Evolutionary conservation across 306 rosid species (phyloP).

Genomic region (Vachellia pachyceras): DNA sequence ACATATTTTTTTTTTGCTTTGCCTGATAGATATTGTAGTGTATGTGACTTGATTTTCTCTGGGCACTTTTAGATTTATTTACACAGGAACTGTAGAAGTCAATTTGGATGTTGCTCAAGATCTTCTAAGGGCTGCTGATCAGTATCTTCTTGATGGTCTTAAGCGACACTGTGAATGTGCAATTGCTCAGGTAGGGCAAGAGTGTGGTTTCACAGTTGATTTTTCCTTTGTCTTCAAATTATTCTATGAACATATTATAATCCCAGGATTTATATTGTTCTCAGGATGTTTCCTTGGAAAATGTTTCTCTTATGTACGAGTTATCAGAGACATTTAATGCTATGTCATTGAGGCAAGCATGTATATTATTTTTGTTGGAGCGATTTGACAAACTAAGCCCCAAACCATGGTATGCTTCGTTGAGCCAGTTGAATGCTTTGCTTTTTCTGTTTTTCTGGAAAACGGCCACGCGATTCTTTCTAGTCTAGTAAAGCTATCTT

Average conservation of each 20-base stretch:
- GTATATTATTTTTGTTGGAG: constrained; percentile 62
- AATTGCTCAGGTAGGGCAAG: constrained; percentile 59
- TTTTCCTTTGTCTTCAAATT: neutral
- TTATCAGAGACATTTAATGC: constrained; percentile 69
- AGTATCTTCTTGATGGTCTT: constrained; percentile 73
- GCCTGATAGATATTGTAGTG: neutral
- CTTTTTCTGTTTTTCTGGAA: neutral
- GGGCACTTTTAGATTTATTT: constrained; percentile 56
- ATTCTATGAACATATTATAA: neutral
- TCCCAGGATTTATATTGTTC: constrained; percentile 17
- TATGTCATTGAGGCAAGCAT: constrained; percentile 54
- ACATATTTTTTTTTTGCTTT: neutral
- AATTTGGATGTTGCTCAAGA: constrained; percentile 58
- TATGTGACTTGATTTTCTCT: constrained; percentile 6
- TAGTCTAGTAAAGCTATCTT: neutral
- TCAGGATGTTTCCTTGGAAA: constrained; percentile 61
- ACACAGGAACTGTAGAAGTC: constrained; percentile 63
- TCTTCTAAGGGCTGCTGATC: constrained; percentile 77
- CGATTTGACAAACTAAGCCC: constrained; percentile 51
- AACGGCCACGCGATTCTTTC: no score
- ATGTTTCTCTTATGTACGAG: constrained; percentile 53
- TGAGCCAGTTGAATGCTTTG: neutral
- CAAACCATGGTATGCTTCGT: constrained; percentile 62
- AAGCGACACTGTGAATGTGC: constrained; percentile 62
- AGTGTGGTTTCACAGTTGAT: neutral